These are phyloP conservation scores for Schizophyllum amplum DNA, from an alignment of 1,284 basidiomycete genomes.

Conservation along the genomic window DNA sequence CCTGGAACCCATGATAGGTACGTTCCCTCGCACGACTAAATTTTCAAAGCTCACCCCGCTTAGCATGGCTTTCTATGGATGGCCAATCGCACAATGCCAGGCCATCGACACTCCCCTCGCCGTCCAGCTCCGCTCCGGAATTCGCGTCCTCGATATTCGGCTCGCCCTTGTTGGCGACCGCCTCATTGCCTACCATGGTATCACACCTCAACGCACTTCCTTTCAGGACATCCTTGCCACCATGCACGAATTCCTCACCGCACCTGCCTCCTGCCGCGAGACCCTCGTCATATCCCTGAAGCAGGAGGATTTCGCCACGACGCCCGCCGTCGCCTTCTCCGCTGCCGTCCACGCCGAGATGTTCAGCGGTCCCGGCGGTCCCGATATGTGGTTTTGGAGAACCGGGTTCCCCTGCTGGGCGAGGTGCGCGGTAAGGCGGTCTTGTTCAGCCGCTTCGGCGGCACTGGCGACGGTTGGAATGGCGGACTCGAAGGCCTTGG, in stretches of 20 bases:
- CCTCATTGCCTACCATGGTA: conserved; percentile 75
- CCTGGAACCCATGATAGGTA: conserved; percentile 74
- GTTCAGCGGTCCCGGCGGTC: conserved; percentile 41
- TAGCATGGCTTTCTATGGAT: conserved; percentile 75
- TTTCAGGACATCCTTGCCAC: conserved; percentile 57
- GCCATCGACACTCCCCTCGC: conserved; percentile 41
- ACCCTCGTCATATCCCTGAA: conserved; percentile 81
- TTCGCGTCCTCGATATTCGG: conserved; percentile 77
- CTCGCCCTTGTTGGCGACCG: conserved; percentile 57
- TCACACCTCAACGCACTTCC: conserved; percentile 58
- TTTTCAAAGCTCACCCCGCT: conserved; percentile 2
- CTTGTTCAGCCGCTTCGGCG: conserved; percentile 78
- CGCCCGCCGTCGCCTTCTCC: conserved; percentile 47
- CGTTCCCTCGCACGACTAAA: conserved; percentile 14
- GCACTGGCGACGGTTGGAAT: conserved; percentile 56
- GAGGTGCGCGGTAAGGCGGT: conserved; percentile 79
- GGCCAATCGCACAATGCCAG: conserved; percentile 75
- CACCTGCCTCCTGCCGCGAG: conserved; percentile 50
- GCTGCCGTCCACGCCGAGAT: conserved; percentile 60
- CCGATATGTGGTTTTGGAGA: conserved; percentile 72
- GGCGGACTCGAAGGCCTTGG: conserved; percentile 62
- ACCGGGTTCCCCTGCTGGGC: conserved; percentile 68
- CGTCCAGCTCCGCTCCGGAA: conserved; percentile 56
- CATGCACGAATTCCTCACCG: conserved; percentile 58
- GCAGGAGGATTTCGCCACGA: conserved; percentile 63